Evolutionary conservation across 352 stramenopile species (phyloP).

Genomic region (Aphanomyces stellatus): DNA sequence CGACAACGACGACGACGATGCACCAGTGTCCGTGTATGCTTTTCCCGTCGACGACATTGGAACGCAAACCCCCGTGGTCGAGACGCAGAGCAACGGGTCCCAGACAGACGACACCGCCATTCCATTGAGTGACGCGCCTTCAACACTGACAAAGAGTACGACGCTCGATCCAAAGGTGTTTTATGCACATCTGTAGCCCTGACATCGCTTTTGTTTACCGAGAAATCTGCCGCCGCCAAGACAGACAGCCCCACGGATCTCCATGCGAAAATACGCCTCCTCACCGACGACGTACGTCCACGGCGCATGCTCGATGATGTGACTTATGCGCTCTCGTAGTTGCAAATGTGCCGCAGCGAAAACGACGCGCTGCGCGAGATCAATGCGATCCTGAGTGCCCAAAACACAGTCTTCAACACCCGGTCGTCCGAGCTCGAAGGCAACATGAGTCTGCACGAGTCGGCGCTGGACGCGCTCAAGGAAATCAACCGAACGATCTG

Average conservation of each 20-base stretch:
- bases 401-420: conserved; percentile 9
- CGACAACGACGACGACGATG: too few species aligned
- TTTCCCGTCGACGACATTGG: too few species aligned
- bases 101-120: too few species aligned
- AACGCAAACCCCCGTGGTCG: too few species aligned
- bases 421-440: conserved; percentile 1
- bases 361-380: conserved; percentile 8
- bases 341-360: conserved; percentile 3
- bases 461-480: conserved; percentile 12
- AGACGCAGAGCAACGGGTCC: too few species aligned
- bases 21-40: too few species aligned
- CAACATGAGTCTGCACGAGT: not conserved
- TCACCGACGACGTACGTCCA: conserved; percentile 7
- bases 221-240: not conserved
- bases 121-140: not conserved
- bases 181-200: conserved; percentile 5
- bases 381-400: conserved; percentile 5
- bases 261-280: not conserved
- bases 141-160: not conserved
- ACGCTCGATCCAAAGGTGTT: not conserved
- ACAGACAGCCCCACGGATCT: not conserved
- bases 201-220: conserved; percentile 12
- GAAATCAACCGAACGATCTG: conserved; percentile 12
- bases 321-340: not conserved
- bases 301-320: not conserved